Percentiles rank a stretch among this genome's conserved stretches.
phyloP scores from a whole-genome alignment of 768 basidiomycete species.

The Sarcodon sp. region DNA sequence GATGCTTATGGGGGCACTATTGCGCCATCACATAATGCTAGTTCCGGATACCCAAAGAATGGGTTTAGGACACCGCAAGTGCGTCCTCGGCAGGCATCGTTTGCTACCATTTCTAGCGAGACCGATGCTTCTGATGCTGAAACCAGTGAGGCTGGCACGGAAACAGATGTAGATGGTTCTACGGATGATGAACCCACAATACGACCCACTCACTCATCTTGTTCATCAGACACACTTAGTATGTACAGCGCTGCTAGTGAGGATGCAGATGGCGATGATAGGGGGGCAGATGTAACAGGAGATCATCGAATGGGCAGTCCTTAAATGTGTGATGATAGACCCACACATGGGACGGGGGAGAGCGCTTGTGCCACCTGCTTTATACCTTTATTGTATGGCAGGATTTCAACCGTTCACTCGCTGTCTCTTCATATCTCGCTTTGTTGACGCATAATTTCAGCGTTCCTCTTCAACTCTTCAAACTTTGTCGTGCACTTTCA shows the following conservation, averaged over 20 bases:
- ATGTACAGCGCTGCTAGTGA: conserved; percentile 17
- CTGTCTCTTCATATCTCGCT: too few species aligned
- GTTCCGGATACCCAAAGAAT: background rate
- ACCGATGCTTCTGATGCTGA: conserved; percentile 18
- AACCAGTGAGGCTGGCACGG: conserved; percentile 22
- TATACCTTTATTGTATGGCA: too few species aligned
- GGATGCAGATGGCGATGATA: conserved; percentile 12
- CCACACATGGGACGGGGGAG: too few species aligned
- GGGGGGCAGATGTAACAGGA: background rate
- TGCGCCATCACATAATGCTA: conserved; percentile 6
- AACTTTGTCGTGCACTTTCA: too few species aligned
- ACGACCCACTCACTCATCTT: conserved; percentile 31
- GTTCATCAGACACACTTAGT: conserved; percentile 22
- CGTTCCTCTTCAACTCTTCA: too few species aligned
- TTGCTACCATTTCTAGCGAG: conserved; percentile 9
- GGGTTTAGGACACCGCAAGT: conserved; percentile 1
- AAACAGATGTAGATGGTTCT: conserved; percentile 40
- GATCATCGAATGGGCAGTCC: background rate
- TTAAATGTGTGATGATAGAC: background rate
- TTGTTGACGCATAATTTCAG: too few species aligned
- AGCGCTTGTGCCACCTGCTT: too few species aligned
- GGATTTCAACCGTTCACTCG: too few species aligned
- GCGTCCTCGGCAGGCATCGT: conserved; percentile 5
- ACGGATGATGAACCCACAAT: conserved; percentile 84
- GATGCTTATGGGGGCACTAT: conserved; percentile 36